Percentiles rank a stretch among this genome's conserved stretches.
Conservation (phyloP, 257 asterid species). For the Jaltomata sinuosa region DNA sequence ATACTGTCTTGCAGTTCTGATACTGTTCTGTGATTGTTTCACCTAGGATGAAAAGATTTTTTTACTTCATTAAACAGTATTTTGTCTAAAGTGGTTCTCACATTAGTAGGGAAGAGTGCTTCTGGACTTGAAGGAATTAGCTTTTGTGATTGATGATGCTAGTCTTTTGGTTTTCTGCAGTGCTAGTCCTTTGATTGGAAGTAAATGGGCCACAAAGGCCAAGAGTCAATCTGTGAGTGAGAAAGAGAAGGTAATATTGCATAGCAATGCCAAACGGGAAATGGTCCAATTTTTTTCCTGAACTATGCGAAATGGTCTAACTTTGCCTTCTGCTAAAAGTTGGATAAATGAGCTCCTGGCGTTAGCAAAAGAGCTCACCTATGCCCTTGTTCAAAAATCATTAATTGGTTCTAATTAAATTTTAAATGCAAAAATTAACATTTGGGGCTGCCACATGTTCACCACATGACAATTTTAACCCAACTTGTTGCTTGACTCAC, state of each 20-base stretch:
- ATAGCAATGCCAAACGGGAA: background rate
- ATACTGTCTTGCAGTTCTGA: background rate
- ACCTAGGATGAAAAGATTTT: background rate
- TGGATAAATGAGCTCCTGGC: too few relatives aligned
- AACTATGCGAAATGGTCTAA: too few relatives aligned
- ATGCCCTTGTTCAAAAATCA: too few relatives aligned
- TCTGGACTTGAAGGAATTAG: background rate
- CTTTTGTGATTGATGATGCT: background rate
- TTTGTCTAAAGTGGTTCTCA: background rate
- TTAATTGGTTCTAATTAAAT: too few relatives aligned
- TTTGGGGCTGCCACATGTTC: too few relatives aligned
- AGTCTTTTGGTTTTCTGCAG: background rate
- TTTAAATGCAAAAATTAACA: too few relatives aligned
- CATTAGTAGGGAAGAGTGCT: background rate
- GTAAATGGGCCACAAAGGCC: background rate
- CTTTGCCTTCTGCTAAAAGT: too few relatives aligned
- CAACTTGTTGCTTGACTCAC: constrained; percentile 56
- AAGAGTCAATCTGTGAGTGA: background rate
- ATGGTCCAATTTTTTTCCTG: too few relatives aligned
- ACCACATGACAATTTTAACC: constrained; percentile 5
- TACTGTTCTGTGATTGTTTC: background rate
- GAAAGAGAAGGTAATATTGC: background rate
- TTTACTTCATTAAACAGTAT: background rate
- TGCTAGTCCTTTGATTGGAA: background rate
- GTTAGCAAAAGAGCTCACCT: too few relatives aligned